phyloP scores from a whole-genome alignment of 1,284 basidiomycete species.

The Cutaneotrichosporon mucoides region DNA sequence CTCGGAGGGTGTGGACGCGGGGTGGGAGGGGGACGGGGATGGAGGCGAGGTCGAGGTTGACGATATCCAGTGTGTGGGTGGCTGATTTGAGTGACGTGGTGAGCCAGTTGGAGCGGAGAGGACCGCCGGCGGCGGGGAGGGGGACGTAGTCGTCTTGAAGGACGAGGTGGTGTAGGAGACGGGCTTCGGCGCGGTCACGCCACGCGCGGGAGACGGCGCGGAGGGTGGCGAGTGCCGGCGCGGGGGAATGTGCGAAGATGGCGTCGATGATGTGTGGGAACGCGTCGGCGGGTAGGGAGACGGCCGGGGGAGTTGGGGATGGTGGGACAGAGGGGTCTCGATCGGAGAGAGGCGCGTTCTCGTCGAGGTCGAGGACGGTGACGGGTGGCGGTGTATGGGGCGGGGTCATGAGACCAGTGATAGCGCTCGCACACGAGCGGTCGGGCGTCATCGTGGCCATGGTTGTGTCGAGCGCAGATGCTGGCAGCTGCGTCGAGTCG shows the following conservation, averaged over 20 bases:
- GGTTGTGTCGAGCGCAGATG: too few species aligned
- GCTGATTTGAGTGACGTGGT: not conserved
- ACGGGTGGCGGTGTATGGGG: too few species aligned
- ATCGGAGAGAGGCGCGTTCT: too few species aligned
- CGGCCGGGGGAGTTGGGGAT: too few species aligned
- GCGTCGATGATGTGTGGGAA: constrained; percentile 3
- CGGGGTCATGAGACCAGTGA: too few species aligned
- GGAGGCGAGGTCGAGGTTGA: not conserved
- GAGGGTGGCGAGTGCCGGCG: not conserved
- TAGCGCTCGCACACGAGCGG: too few species aligned
- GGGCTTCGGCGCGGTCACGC: not conserved
- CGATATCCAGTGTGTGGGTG: not conserved
- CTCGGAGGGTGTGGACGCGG: not conserved
- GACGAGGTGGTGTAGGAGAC: not conserved
- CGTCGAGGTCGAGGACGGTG: too few species aligned
- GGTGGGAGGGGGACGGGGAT: not conserved
- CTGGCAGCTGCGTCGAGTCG: too few species aligned
- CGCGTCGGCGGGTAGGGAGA: not conserved
- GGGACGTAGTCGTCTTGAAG: not conserved
- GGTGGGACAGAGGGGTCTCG: too few species aligned
- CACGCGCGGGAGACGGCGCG: not conserved
- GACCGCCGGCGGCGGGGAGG: not conserved
- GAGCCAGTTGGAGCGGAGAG: not conserved
- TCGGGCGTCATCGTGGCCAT: too few species aligned
- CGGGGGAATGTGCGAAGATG: not conserved